phyloP scores from a whole-genome alignment of 805 yeast species.

The Candida sakaeoensis region DNA sequence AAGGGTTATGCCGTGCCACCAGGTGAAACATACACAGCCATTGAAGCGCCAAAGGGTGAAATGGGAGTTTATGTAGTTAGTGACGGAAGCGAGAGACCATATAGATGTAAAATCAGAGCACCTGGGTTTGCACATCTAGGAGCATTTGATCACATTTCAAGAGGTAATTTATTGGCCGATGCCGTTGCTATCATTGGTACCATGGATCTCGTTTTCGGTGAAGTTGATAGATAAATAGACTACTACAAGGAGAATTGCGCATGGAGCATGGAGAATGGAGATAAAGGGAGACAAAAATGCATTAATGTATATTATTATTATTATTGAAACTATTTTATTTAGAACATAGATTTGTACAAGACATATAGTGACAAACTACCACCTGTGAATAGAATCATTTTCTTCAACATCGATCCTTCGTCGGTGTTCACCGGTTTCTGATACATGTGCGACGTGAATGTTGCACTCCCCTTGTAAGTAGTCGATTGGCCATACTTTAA shows the following conservation, averaged over 20 bases:
- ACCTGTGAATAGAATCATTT: conserved; percentile 10
- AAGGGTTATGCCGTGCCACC: conserved; percentile 87
- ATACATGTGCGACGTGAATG: conserved; percentile 30
- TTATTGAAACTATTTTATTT: neutral
- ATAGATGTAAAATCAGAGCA: conserved; percentile 90
- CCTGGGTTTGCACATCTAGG: conserved; percentile 91
- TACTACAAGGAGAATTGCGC: too few relatives aligned
- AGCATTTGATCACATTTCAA: conserved; percentile 81
- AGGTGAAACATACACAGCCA: conserved; percentile 88
- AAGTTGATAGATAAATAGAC: conserved; percentile 82
- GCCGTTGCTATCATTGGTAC: conserved; percentile 93
- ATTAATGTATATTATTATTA: neutral
- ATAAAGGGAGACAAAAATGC: neutral
- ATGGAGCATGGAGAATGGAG: neutral
- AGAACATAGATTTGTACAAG: conserved; percentile 7
- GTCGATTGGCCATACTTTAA: conserved; percentile 3
- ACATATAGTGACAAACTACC: conserved; percentile 8
- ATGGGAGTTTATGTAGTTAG: conserved; percentile 88
- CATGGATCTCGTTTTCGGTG: conserved; percentile 93
- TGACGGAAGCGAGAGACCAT: conserved; percentile 88
- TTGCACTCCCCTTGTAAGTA: conserved; percentile 2
- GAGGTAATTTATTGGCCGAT: conserved; percentile 86
- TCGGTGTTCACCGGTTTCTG: conserved; percentile 26
- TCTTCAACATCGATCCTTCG: conserved; percentile 8
- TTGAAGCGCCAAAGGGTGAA: conserved; percentile 94